Conservation (phyloP, 495 filamentous ascomycete species). For the Annulohypoxylon moriforme region DNA sequence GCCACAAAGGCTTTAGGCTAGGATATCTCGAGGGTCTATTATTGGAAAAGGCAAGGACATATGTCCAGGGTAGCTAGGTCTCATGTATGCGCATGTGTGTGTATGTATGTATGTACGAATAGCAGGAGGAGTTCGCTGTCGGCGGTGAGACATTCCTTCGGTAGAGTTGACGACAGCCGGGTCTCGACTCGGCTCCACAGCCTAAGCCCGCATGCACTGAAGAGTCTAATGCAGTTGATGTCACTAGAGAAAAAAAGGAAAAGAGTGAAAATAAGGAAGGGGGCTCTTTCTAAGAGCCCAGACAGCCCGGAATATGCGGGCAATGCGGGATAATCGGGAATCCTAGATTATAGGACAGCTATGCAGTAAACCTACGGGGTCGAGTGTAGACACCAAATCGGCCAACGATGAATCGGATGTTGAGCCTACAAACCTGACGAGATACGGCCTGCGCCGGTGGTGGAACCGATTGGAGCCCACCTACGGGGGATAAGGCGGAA, state of each 20-base stretch:
- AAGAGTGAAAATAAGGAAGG: background rate
- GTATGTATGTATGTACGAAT: background rate
- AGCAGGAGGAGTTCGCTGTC: slow-evolving; percentile 21
- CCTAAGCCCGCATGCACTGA: slow-evolving; percentile 25
- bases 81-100: background rate
- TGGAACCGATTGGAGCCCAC: slow-evolving; percentile 45
- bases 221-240: background rate
- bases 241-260: slow-evolving; percentile 5
- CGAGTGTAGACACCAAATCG: slow-evolving; percentile 7
- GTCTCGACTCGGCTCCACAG: slow-evolving; percentile 36
- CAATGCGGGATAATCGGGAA: slow-evolving; percentile 5
- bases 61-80: background rate
- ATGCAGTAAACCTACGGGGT: slow-evolving; percentile 9
- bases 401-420: slow-evolving; percentile 30
- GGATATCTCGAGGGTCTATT: slow-evolving; percentile 21
- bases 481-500: slow-evolving; percentile 33
- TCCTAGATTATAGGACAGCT: slow-evolving; percentile 4
- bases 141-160: slow-evolving; percentile 41
- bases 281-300: background rate
- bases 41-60: slow-evolving; percentile 22
- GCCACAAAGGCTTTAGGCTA: slow-evolving; percentile 7
- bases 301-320: background rate
- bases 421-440: slow-evolving; percentile 32
- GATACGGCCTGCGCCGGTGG: slow-evolving; percentile 33
- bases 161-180: slow-evolving; percentile 33